A percentile compares a stretch with the other conserved stretches of the same genome.
These are phyloP conservation scores for Coniella lustricola DNA, from an alignment of 2,329 filamentous ascomycete genomes.

Conservation along the genomic window DNA sequence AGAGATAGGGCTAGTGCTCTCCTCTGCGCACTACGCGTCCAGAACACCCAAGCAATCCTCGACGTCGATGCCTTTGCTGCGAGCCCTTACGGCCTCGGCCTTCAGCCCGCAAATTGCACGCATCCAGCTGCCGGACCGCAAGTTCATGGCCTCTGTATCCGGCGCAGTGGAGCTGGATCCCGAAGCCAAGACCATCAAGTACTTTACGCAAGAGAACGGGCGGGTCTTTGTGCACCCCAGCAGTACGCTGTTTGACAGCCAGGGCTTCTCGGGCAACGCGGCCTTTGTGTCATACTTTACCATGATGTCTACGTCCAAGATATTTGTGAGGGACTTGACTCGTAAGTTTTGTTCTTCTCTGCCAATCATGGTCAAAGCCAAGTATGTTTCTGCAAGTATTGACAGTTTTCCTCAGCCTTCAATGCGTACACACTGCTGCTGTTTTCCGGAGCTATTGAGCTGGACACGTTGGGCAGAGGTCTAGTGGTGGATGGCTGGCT, in stretches of 20 bases:
- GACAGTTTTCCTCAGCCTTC: slow-evolving; percentile 53
- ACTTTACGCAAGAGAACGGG: slow-evolving; percentile 78
- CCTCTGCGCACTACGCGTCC: slow-evolving; percentile 18
- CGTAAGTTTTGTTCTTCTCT: slow-evolving; percentile 64
- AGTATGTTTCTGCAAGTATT: too few relatives aligned
- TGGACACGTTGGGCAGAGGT: slow-evolving; percentile 82
- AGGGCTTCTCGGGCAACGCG: slow-evolving; percentile 67
- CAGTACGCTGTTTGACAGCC: slow-evolving; percentile 77
- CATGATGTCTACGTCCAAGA: slow-evolving; percentile 85
- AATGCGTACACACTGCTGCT: slow-evolving; percentile 84
- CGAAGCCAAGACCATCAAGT: slow-evolving; percentile 86
- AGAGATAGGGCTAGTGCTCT: slow-evolving; percentile 71
- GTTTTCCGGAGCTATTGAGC: slow-evolving; percentile 75
- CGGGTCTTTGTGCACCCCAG: slow-evolving; percentile 90
- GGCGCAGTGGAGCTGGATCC: slow-evolving; percentile 91
- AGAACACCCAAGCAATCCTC: slow-evolving; percentile 9
- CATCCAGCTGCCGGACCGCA: slow-evolving; percentile 92
- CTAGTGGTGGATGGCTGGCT: slow-evolving; percentile 91
- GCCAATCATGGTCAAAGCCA: too few relatives aligned
- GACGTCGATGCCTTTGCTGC: slow-evolving; percentile 46
- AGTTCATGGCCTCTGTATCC: slow-evolving; percentile 79
- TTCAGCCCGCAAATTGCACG: slow-evolving; percentile 83
- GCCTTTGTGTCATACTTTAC: slow-evolving; percentile 84
- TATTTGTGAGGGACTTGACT: slow-evolving; percentile 85
- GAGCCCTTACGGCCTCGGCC: slow-evolving; percentile 64